Percentiles rank a stretch among this genome's conserved stretches.
These are phyloP conservation scores for Lentinula aciculospora DNA, from an alignment of 768 basidiomycete species.

Conservation along the genomic window DNA sequence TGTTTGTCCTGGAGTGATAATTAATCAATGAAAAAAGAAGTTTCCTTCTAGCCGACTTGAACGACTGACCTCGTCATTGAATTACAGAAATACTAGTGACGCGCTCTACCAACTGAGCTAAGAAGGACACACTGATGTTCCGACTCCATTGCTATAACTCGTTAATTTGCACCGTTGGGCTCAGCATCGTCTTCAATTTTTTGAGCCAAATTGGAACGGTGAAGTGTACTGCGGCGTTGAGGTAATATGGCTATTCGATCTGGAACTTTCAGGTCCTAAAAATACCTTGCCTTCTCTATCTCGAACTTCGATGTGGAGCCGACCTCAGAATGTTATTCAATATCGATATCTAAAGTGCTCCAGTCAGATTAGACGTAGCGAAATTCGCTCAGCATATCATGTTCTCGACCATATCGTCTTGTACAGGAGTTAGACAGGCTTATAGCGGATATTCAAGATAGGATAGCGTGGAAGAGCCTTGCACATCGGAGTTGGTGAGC, in stretches of 20 bases:
- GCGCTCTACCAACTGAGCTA: slow-evolving; percentile 11
- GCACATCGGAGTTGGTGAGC: not conserved
- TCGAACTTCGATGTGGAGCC: not conserved
- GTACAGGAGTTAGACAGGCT: not conserved
- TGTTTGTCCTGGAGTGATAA: not conserved
- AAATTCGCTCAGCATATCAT: not conserved
- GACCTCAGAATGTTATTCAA: not conserved
- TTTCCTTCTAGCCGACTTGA: slow-evolving; percentile 5
- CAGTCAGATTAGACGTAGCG: not conserved
- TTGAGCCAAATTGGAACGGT: not conserved
- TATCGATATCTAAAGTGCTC: too few relatives aligned
- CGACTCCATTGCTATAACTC: too few relatives aligned
- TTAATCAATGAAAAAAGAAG: not conserved
- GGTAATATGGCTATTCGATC: not conserved
- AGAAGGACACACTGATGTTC: slow-evolving; percentile 8
- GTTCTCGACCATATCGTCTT: not conserved
- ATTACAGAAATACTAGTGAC: slow-evolving; percentile 4
- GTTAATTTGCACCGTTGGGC: too few relatives aligned
- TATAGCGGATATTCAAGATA: not conserved
- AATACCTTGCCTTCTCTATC: not conserved
- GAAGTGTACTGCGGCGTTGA: not conserved
- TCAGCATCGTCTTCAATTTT: too few relatives aligned
- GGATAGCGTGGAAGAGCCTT: too few relatives aligned
- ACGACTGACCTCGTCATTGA: slow-evolving; percentile 4
- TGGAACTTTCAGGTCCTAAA: not conserved